Evolutionary conservation across 225 moss, liverwort and hornwort species (phyloP).

Genomic region (Rhytidiadelphus loreus): DNA sequence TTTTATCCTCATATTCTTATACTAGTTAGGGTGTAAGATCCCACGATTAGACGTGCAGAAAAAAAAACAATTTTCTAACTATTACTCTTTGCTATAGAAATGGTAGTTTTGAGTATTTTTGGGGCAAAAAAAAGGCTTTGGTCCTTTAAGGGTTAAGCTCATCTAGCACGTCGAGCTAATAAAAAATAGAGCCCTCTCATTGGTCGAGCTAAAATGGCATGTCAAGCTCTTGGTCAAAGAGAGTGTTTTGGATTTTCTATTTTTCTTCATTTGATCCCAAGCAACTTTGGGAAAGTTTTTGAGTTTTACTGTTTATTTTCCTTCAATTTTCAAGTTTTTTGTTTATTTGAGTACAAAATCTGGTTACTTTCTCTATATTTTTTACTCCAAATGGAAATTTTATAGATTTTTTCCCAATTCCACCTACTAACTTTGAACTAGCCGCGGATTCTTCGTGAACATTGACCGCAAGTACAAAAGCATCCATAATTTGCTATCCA

Average conservation of each 20-base stretch:
- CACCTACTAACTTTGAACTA: not conserved
- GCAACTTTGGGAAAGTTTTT: too few relatives aligned
- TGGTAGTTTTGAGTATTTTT: too few relatives aligned
- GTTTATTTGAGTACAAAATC: accelerated
- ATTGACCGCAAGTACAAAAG: not conserved
- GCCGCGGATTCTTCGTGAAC: not conserved
- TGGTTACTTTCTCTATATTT: accelerated
- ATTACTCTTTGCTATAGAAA: too few relatives aligned
- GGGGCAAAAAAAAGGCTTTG: too few relatives aligned
- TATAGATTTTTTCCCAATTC: not conserved
- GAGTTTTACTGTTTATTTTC: not conserved
- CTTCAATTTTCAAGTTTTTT: not conserved
- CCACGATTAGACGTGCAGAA: too few relatives aligned
- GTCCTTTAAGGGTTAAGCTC: accelerated
- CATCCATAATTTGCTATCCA: too few relatives aligned
- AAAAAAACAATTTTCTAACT: too few relatives aligned
- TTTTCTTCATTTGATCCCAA: not conserved
- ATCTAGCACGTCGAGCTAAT: not conserved
- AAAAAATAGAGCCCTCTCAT: not conserved
- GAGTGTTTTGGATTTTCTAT: not conserved
- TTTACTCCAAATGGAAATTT: too few relatives aligned
- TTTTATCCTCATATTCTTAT: too few relatives aligned
- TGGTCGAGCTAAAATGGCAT: not conserved
- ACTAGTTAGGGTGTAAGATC: too few relatives aligned
- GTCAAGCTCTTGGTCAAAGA: accelerated